phyloP scores from a whole-genome alignment of 257 asterid species.

The Echium plantagineum region DNA sequence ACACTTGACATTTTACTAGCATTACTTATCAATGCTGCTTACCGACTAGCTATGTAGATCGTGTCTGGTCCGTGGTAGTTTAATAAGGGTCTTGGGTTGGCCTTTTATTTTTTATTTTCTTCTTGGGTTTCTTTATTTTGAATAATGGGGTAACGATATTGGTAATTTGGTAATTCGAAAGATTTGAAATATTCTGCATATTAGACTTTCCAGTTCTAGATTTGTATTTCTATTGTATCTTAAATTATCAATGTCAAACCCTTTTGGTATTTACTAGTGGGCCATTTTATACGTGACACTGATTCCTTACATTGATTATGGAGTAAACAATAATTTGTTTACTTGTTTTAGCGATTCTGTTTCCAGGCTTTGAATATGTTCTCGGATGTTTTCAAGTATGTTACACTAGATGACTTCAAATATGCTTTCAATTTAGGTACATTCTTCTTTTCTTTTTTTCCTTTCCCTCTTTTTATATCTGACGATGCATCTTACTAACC shows the following conservation, averaged over 20 bases:
- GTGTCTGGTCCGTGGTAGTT: too few species aligned
- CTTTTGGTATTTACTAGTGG: background rate
- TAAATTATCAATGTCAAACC: background rate
- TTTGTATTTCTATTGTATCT: background rate
- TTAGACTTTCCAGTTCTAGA: background rate
- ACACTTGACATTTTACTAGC: background rate
- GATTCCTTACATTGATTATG: background rate
- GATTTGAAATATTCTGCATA: background rate
- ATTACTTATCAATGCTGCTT: background rate
- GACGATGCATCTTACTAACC: too few species aligned
- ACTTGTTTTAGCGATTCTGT: background rate
- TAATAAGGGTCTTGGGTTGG: too few species aligned
- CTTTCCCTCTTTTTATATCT: too few species aligned
- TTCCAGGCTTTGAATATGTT: conserved; percentile 36
- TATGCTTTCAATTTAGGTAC: conserved; percentile 56
- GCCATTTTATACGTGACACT: background rate
- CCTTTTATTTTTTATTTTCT: too few species aligned
- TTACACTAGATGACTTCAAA: conserved; percentile 40
- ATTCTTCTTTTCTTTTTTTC: conserved; percentile 1
- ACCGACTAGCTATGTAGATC: too few species aligned
- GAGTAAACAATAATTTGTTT: background rate
- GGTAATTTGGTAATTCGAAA: too few species aligned
- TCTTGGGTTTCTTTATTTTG: too few species aligned
- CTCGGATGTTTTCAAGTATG: conserved; percentile 23
- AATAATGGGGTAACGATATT: too few species aligned